Evolutionary conservation across 331 rosid species (phyloP).

Genomic region (Dryas integrifolia): DNA sequence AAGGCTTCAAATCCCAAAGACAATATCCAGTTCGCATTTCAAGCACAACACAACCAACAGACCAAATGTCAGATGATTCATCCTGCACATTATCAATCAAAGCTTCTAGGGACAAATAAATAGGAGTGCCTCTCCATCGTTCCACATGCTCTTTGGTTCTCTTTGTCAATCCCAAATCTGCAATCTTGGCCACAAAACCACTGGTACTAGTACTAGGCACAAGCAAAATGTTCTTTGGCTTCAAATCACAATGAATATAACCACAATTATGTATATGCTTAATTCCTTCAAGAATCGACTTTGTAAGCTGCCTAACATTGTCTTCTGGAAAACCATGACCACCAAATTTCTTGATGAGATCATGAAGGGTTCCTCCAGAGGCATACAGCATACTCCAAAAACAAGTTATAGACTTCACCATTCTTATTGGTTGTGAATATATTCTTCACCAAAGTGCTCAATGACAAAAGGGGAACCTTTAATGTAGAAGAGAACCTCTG

Average conservation of each 20-base stretch:
- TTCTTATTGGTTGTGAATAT: neutral
- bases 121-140: slow-evolving; percentile 28
- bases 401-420: slow-evolving; percentile 20
- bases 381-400: slow-evolving; percentile 37
- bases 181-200: slow-evolving; percentile 20
- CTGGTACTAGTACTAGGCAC: neutral
- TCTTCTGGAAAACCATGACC: neutral
- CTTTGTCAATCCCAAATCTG: slow-evolving; percentile 26
- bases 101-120: slow-evolving; percentile 25
- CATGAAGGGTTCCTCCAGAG: slow-evolving; percentile 16
- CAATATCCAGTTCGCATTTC: slow-evolving; percentile 18
- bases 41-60: slow-evolving; percentile 31
- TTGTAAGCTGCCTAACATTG: slow-evolving; percentile 7
- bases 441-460: neutral
- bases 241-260: slow-evolving; percentile 35
- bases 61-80: slow-evolving; percentile 29
- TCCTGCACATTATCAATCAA: slow-evolving; percentile 5
- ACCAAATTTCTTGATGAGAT: neutral
- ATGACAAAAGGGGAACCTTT: slow-evolving; percentile 25
- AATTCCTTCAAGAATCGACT: slow-evolving; percentile 30
- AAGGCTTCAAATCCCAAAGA: neutral
- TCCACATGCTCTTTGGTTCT: neutral
- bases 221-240: slow-evolving; percentile 27
- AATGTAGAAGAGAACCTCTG: neutral
- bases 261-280: slow-evolving; percentile 22